Percentiles rank a stretch among this genome's conserved stretches.
These are phyloP conservation scores for Cladophialophora yegresii DNA, from an alignment of 2,329 filamentous ascomycete species.

Conservation along the genomic window DNA sequence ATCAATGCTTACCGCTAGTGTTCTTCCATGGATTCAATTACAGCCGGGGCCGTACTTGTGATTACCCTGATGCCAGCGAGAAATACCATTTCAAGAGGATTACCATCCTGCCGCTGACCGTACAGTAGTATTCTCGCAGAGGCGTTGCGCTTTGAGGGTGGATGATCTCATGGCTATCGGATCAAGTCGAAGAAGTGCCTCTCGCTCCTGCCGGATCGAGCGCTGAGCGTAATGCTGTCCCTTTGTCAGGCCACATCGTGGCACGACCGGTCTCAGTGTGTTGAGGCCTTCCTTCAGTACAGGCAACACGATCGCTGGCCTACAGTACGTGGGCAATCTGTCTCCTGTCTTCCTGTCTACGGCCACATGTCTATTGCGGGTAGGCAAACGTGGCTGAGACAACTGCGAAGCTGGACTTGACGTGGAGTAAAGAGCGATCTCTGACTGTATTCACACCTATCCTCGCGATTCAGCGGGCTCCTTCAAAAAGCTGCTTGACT, in stretches of 20 bases:
- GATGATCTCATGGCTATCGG: neutral
- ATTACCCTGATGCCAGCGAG: neutral
- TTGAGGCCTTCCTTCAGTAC: neutral
- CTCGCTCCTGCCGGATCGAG: neutral
- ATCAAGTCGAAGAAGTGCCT: neutral
- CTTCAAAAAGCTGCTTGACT: conserved; percentile 12
- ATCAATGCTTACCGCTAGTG: neutral
- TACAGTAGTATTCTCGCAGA: neutral
- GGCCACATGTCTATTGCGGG: neutral
- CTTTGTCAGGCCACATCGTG: conserved; percentile 28
- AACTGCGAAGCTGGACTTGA: neutral
- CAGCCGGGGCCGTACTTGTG: neutral
- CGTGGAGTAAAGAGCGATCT: neutral
- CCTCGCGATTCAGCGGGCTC: neutral
- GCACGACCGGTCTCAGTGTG: conserved; percentile 12
- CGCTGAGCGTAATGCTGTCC: conserved; percentile 9
- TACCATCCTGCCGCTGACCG: neutral
- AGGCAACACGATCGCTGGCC: neutral
- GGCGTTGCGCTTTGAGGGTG: neutral
- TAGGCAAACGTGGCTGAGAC: neutral
- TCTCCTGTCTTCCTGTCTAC: neutral
- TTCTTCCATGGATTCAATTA: neutral
- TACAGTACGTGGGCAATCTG: neutral
- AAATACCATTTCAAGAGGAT: neutral
- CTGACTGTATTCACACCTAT: neutral